Evolutionary conservation across 2,329 filamentous ascomycete genomes (phyloP), one percentile per base, ranked within the genome.

Genomic region (Didymosphaeria variabile): DNA sequence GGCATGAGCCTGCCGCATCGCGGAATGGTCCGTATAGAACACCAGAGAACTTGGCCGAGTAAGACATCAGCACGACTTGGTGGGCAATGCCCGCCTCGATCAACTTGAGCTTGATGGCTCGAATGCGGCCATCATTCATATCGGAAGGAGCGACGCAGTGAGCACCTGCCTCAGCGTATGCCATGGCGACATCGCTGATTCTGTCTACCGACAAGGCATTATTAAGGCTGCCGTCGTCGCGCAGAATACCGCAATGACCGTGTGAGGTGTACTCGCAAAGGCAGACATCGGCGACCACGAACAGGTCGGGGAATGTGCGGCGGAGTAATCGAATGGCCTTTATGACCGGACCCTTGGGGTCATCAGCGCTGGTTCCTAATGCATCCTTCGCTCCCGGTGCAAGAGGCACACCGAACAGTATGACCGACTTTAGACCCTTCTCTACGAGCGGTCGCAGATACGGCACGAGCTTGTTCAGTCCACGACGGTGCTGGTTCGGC

Each of bases 231-330:
- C 93, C 93, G 76, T 99, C 95, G 68, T 97, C 93, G 59, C 93
- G 89, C 49, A 99, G 86, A 70, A 99, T 97, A 56, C 95, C 95
- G 77, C 95, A 99, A 83, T 99, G 95, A 47, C 95, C 95, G 79
- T 99, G 95, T 7, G 92, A 95, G 0, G 95, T 99, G 82, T 99
- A 99, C 81, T 99, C 95, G 86, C 95, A 99, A 8, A 99, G 90
- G 76, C 95, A 98, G 60, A 99, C 95, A 77, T 99, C 95, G 62
- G 90, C 89, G 68, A 91, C 90, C 71, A 99, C 92, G 82, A 96
- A 98, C 62, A 99, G 86, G 64, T 93, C 89, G 2, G 95, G 95
- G 80, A 97, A 98, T 42, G 89, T 86, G 67, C 91, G 87, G 69
- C 93, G 90, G 59, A 99, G 85, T 32, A 97, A 86, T 54, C 90